Percentiles rank a stretch among this genome's conserved stretches.
Conservation (phyloP, 306 rosid genomes). For the Cercis canadensis region DNA sequence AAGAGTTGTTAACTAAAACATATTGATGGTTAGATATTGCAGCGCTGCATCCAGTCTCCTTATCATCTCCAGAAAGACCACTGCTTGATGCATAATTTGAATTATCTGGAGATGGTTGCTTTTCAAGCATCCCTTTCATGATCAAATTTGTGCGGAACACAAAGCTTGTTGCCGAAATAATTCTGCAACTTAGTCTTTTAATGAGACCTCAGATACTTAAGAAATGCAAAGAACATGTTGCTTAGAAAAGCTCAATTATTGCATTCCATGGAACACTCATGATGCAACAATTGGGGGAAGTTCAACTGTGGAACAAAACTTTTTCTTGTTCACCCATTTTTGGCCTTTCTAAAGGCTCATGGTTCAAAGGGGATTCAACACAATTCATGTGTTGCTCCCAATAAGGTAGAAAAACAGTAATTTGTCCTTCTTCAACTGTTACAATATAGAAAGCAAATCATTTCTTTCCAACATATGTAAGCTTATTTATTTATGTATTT, state of each 20-base stretch:
- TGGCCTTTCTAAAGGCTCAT: conserved; percentile 24
- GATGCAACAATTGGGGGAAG: conserved; percentile 36
- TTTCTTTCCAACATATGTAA: conserved; percentile 37
- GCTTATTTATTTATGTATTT: no score
- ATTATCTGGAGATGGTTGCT: conserved; percentile 45
- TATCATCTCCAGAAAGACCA: conserved; percentile 51
- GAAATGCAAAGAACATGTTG: conserved; percentile 45
- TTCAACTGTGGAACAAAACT: conserved; percentile 38
- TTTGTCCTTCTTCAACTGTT: conserved; percentile 55
- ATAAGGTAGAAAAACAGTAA: conserved; percentile 34
- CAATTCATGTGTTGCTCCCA: conserved; percentile 55
- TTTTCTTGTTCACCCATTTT: conserved; percentile 48
- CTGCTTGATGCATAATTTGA: conserved; percentile 56
- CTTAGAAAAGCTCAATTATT: conserved; percentile 31
- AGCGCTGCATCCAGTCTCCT: conserved; percentile 48
- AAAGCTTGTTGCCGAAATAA: conserved; percentile 27
- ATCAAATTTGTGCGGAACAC: conserved; percentile 31
- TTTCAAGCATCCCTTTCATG: conserved; percentile 56
- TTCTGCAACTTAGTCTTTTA: conserved; percentile 22
- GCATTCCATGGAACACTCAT: conserved; percentile 38
- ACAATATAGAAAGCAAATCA: conserved; percentile 37
- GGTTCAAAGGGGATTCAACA: conserved; percentile 40
- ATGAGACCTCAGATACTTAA: conserved; percentile 29
- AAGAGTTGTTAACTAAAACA: conserved; percentile 34
- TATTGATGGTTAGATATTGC: conserved; percentile 35